Evolutionary conservation across 2,329 filamentous ascomycete species (phyloP), one percentile per base, ranked within the genome.

Genomic region (Parafenestella ontariensis): DNA sequence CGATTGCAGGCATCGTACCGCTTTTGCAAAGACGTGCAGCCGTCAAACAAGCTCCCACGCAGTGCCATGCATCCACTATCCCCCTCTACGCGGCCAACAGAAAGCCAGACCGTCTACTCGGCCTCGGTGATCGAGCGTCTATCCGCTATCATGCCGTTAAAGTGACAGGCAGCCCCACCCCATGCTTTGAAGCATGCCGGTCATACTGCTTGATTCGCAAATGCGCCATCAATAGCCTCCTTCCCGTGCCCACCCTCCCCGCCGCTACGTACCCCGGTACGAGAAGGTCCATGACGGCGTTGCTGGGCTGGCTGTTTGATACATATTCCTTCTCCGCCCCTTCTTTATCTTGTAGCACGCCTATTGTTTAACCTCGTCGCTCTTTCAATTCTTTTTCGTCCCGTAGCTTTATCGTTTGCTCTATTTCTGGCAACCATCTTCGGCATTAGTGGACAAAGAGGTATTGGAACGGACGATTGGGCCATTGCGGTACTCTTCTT

Each of bases 301-400:
- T 54, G 59, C 51, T 46, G 39, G 39, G 58, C 56, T 47, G 48
- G 52, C 44, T 53, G 61, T 70, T 69, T 68, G 62, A 68, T 69
- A 71, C 66, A 61, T 67, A 67, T 68, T 69, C 68, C 54, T 59
- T 51, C 57, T 53, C 53, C 50, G 58, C 54, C 60, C 53, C 58
- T 47, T 53, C 54, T 54, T 55, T 64, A 53, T 57, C 24, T 17
- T 28, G 47, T 50, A 39, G 52, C 52, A 62, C 64, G 43, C 60
- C 50, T 58, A 46, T 47, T 55, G 64, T 62, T 69, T 61, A 57
- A 51, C 55, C 48, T 61, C 50, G 67, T 65, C 64, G 46, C 59
- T 69, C 66, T 52, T 68, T 71, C 39, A 44, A 45, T 62, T 45
- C 24, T 29, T 43, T 18, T 56, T 53, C 52, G 60, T 59, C 46